Evolutionary conservation across 192 early-diverging fungal genomes (phyloP), one percentile per base, ranked within the genome.

Genomic region (Podila verticillata): DNA sequence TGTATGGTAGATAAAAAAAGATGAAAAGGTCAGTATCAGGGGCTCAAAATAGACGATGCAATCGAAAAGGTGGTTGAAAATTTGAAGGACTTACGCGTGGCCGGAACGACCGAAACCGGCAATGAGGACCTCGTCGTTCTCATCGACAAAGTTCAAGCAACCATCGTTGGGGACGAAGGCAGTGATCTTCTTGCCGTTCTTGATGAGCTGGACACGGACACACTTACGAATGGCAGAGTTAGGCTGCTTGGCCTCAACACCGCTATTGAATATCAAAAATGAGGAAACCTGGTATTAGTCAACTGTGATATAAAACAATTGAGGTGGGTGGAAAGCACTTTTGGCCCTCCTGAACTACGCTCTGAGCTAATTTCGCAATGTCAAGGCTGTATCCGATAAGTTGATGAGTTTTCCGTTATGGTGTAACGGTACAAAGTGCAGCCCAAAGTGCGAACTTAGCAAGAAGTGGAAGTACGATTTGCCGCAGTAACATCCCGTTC

Each of bases 141-240:
- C 98, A 81, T 99, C 98, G 83, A 99, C 95, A 90, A 91, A 99
- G 96, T 98, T 99, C 84, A 98, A 90, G 88, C 97, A 99, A 97
- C 98, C 98, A 89, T 99, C 97, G 87, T 97, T 98, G 84, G 97
- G 97, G 66, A 99, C 97, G 90, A 99, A 99, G 83, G 98, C 98
- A 72, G 97, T 98, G 85, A 99, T 93, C 93, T 98, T 98, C 94
- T 99, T 99, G 85, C 95, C 95, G 93, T 99, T 99, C 95, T 99
- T 99, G 92, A 98, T 98, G 71, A 98, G 91, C 91, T 99, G 98
- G 68, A 97, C 97, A 95, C 98, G 96, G 79, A 98, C 96, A 91
- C 97, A 98, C 92, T 99, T 99, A 87, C 98, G 96, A 93, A 99
- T 99, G 72, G 98, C 98, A 90, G 98, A 99, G 95, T 99, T 99